Conservation (phyloP, 345 rosid genomes). For the Stellera chamaejasme region DNA sequence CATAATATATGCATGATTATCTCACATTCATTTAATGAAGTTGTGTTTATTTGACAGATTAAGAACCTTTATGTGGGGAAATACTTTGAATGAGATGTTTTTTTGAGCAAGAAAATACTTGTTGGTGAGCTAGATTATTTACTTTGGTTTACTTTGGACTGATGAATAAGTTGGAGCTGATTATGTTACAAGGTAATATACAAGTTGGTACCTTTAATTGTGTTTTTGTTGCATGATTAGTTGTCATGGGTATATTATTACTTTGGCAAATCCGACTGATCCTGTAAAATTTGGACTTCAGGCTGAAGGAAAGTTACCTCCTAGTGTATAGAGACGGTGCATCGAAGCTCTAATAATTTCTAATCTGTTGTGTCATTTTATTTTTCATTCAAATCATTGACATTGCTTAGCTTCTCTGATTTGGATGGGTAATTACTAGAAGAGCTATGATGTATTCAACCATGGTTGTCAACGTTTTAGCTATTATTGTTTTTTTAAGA, state of each 20-base stretch:
- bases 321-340: conserved; percentile 93
- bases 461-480: too few relatives aligned
- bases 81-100: conserved; percentile 87
- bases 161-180: not conserved
- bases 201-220: not conserved
- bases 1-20: conserved; percentile 9
- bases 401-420: too few relatives aligned
- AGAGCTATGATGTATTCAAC: too few relatives aligned
- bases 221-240: conserved; percentile 31
- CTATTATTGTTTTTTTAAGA: too few relatives aligned
- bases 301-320: conserved; percentile 92
- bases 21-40: conserved; percentile 1
- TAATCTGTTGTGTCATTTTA: too few relatives aligned
- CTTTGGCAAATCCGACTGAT: conserved; percentile 93
- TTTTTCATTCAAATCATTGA: too few relatives aligned
- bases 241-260: conserved; percentile 81
- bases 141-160: conserved; percentile 4
- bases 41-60: conserved; percentile 37
- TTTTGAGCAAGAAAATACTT: conserved; percentile 86
- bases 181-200: too few relatives aligned
- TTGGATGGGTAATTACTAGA: too few relatives aligned
- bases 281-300: conserved; percentile 99
- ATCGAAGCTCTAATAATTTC: conserved; percentile 82
- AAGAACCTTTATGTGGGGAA: conserved; percentile 74
- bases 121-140: conserved; percentile 62